Conservation (phyloP, 2,329 filamentous ascomycete genomes). For the Aspergillaceae sp. region DNA sequence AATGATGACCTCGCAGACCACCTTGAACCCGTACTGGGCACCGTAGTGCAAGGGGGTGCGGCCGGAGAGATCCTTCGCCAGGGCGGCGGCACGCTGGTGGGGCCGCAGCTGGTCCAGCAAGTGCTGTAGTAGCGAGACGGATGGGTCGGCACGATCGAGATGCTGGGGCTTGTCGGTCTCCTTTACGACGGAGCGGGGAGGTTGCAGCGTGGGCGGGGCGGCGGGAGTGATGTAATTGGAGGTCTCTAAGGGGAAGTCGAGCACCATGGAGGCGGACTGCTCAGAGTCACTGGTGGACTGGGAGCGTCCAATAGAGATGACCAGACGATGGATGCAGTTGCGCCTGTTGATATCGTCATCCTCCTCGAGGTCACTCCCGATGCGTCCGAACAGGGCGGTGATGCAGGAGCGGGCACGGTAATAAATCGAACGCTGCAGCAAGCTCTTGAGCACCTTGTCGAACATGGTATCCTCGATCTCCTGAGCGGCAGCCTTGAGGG, state of each 20-base stretch:
- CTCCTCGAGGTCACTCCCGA: conserved; percentile 64
- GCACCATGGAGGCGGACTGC: conserved; percentile 44
- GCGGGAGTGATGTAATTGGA: conserved; percentile 74
- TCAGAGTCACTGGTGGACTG: conserved; percentile 49
- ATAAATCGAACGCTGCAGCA: conserved; percentile 48
- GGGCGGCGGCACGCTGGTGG: conserved; percentile 59
- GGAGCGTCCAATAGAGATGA: conserved; percentile 82
- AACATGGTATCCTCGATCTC: conserved; percentile 57
- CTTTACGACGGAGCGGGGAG: conserved; percentile 54
- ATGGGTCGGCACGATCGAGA: conserved; percentile 61
- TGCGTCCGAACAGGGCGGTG: conserved; percentile 57
- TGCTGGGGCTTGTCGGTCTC: conserved; percentile 56
- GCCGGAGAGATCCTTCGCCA: conserved; percentile 66
- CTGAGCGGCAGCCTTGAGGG: conserved; percentile 48
- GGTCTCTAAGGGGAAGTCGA: conserved; percentile 45
- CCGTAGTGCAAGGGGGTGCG: conserved; percentile 86
- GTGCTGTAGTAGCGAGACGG: conserved; percentile 57
- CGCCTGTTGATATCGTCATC: conserved; percentile 87
- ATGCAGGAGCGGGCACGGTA: conserved; percentile 68
- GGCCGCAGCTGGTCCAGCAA: conserved; percentile 60
- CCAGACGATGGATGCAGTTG: conserved; percentile 84
- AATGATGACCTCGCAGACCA: conserved; percentile 82
- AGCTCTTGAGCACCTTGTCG: conserved; percentile 45
- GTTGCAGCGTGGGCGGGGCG: conserved; percentile 55
- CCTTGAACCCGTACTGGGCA: conserved; percentile 86